A percentile compares a stretch with the other conserved stretches of the same genome.
These are phyloP conservation scores for Typha latifolia DNA, from an alignment of 176 grass and related monocot species.

Conservation along the genomic window DNA sequence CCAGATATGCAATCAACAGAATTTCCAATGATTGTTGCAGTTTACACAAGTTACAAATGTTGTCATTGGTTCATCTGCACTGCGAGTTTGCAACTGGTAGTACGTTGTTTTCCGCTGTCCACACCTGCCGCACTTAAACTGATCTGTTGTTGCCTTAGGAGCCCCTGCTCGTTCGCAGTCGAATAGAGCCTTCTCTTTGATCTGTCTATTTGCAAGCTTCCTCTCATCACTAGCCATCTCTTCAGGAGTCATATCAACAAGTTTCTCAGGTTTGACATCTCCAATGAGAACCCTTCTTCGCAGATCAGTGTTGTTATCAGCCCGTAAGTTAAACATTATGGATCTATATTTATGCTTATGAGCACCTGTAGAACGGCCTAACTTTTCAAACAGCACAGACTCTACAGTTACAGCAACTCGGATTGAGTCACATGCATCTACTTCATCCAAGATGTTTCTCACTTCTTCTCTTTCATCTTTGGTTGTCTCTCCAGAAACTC, in stretches of 20 bases:
- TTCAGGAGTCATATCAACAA: conserved; percentile 39
- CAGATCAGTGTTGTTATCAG: conserved; percentile 75
- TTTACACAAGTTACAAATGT: conserved; percentile 87
- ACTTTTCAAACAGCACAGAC: conserved; percentile 52
- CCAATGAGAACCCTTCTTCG: conserved; percentile 49
- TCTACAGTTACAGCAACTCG: conserved; percentile 67
- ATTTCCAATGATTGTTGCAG: conserved; percentile 94
- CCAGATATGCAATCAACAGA: conserved; percentile 36
- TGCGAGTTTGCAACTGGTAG: conserved; percentile 78
- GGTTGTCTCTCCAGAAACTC: conserved; percentile 50
- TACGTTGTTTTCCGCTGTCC: conserved; percentile 72
- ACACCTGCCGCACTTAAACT: conserved; percentile 73
- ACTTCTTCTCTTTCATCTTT: conserved; percentile 61
- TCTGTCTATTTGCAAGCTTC: conserved; percentile 60
- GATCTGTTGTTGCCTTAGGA: conserved; percentile 73
- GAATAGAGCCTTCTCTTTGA: conserved; percentile 75
- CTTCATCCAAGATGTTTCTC: conserved; percentile 53
- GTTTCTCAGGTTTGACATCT: conserved; percentile 40
- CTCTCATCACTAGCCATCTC: conserved; percentile 80
- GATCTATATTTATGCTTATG: conserved; percentile 77
- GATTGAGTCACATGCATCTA: conserved; percentile 56
- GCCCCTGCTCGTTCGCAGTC: conserved; percentile 52
- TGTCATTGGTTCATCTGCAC: conserved; percentile 83
- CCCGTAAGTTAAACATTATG: conserved; percentile 75
- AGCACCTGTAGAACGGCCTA: conserved; percentile 48